Evolutionary conservation across 257 asterid species (phyloP).

Genomic region (Gardenia jasminoides): DNA sequence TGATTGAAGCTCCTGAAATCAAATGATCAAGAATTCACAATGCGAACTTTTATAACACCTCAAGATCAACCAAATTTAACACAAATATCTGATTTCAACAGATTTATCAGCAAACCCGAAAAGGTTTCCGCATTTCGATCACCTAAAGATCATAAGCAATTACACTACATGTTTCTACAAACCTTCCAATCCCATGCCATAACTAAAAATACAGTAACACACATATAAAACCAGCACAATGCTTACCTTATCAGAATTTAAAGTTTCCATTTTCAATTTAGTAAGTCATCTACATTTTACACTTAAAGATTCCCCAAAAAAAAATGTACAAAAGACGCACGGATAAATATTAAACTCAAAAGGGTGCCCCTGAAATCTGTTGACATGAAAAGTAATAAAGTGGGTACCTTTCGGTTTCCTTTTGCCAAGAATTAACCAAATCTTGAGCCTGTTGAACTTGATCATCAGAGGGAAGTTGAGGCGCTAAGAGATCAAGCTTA

Average conservation of each 20-base stretch:
- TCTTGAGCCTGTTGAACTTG: constrained; percentile 62
- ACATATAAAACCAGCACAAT: too few species aligned
- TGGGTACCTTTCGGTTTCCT: constrained; percentile 61
- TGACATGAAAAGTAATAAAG: not conserved
- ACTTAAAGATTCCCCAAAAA: not conserved
- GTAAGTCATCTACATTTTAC: not conserved
- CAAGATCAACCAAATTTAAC: not conserved
- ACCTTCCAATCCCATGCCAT: not conserved
- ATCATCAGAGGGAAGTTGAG: constrained; percentile 65
- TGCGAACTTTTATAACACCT: not conserved
- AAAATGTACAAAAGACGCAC: not conserved
- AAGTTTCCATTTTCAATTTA: not conserved
- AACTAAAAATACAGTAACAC: not conserved
- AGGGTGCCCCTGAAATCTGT: not conserved
- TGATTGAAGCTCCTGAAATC: not conserved
- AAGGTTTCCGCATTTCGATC: not conserved
- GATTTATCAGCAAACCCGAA: not conserved
- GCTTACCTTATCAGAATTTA: not conserved
- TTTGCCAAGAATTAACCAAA: constrained; percentile 69
- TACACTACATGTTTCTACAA: not conserved
- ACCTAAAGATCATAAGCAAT: not conserved
- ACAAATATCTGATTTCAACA: not conserved
- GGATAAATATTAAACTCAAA: not conserved
- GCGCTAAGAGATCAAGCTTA: constrained; percentile 88
- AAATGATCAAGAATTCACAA: not conserved